phyloP scores from a whole-genome alignment of 257 asterid species.

The Penstemon newberryi region DNA sequence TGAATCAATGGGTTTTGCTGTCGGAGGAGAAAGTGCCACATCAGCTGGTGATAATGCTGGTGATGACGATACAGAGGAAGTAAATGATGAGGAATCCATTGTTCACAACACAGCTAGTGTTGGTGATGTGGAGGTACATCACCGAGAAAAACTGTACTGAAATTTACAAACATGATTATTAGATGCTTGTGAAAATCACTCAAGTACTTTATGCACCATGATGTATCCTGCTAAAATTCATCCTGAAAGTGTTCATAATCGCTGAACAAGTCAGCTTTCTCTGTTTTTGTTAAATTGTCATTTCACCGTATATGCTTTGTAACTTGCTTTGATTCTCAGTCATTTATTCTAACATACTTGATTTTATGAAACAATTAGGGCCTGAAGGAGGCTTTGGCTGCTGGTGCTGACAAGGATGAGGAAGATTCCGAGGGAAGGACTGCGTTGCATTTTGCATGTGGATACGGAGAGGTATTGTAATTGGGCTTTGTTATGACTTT shows the following conservation, averaged over 20 bases:
- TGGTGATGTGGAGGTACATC: conserved; percentile 84
- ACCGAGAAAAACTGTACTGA: conserved; percentile 2
- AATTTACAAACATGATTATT: background rate
- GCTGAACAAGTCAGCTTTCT: background rate
- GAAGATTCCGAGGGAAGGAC: conserved; percentile 99
- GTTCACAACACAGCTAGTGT: conserved; percentile 86
- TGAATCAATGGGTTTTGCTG: conserved; percentile 94
- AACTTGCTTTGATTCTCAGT: background rate
- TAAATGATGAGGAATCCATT: conserved; percentile 78
- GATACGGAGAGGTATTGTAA: conserved; percentile 89
- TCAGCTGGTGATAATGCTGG: conserved; percentile 60
- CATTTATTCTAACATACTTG: conserved; percentile 26
- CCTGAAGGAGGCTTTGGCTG: conserved; percentile 75
- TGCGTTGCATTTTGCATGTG: conserved; percentile 98
- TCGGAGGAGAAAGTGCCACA: conserved; percentile 59
- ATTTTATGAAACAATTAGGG: conserved; percentile 47
- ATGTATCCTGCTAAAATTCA: conserved; percentile 8
- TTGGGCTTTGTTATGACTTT: background rate
- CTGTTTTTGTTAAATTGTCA: background rate
- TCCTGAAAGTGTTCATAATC: conserved; percentile 3
- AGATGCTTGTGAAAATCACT: conserved; percentile 5
- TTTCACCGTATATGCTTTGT: background rate
- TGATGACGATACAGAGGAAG: conserved; percentile 75
- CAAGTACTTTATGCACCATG: background rate
- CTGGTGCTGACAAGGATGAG: conserved; percentile 93